A percentile compares a stretch with the other conserved stretches of the same genome.
phyloP scores from a whole-genome alignment of 2,329 filamentous ascomycete genomes.

The Clathrospora elynae region DNA sequence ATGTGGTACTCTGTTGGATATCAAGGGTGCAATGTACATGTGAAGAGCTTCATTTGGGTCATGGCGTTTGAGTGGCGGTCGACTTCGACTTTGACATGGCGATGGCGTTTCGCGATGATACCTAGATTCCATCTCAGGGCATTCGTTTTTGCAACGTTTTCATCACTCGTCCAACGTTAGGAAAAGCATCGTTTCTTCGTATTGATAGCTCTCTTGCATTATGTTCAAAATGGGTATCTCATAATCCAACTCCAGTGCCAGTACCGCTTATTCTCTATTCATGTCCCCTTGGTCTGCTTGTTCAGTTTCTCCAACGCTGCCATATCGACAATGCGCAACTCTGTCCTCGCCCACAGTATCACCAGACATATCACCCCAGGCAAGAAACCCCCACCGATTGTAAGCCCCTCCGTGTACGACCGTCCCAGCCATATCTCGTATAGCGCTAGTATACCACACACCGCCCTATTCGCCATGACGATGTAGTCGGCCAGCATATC shows the following conservation, averaged over 20 bases:
- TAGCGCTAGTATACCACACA: constrained; percentile 60
- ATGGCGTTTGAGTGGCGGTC: constrained; percentile 3
- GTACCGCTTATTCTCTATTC: not conserved
- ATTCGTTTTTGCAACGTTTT: constrained; percentile 4
- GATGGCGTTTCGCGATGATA: constrained; percentile 21
- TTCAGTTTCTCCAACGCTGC: constrained; percentile 64
- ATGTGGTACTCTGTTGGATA: not conserved
- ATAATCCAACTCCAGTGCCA: too few species aligned
- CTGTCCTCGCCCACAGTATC: constrained; percentile 65
- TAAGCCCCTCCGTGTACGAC: constrained; percentile 35
- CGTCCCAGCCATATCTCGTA: constrained; percentile 36
- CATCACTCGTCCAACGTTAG: not conserved
- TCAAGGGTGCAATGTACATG: constrained; percentile 5
- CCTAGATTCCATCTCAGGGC: constrained; percentile 6
- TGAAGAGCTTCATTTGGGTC: constrained; percentile 3
- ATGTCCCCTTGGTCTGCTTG: constrained; percentile 44
- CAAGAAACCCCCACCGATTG: constrained; percentile 47
- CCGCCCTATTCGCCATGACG: constrained; percentile 63
- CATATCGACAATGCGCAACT: constrained; percentile 72
- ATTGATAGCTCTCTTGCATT: too few species aligned
- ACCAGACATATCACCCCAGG: constrained; percentile 63
- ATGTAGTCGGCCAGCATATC: constrained; percentile 64
- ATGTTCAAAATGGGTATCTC: too few species aligned
- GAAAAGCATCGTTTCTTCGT: too few species aligned
- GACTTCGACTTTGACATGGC: constrained; percentile 2